Conservation (phyloP, 2,329 filamentous ascomycete species). For the Ceratocystis diversiconidia region DNA sequence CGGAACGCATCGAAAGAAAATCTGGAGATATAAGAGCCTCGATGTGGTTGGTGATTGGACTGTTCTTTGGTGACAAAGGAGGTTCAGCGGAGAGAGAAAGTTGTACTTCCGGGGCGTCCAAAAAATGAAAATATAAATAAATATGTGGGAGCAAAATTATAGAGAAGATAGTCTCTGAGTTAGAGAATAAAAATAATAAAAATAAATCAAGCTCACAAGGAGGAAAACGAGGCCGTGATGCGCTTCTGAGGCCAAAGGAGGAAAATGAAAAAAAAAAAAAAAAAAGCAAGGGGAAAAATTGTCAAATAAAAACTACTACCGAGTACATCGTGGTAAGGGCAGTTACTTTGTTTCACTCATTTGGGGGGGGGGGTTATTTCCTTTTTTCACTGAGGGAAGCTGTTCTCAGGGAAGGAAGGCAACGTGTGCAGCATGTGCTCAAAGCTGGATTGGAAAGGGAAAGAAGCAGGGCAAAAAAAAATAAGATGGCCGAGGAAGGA, state of each 20-base stretch:
- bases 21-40: constrained; percentile 8
- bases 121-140: not conserved
- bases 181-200: not conserved
- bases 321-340: not conserved
- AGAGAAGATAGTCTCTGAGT: not conserved
- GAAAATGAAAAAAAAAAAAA: not conserved
- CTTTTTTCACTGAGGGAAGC: constrained; percentile 1
- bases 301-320: not conserved
- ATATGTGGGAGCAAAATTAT: not conserved
- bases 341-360: not conserved
- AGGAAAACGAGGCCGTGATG: not conserved
- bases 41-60: not conserved
- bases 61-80: not conserved
- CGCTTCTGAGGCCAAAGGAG: not conserved
- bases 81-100: not conserved
- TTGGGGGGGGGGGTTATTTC: not conserved
- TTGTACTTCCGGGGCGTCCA: not conserved
- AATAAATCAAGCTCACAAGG: not conserved
- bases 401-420: not conserved
- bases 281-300: not conserved
- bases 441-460: constrained; percentile 1
- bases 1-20: constrained; percentile 17
- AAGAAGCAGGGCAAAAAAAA: not conserved
- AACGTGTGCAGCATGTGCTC: constrained; percentile 1
- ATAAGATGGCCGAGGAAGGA: constrained; percentile 2